Evolutionary conservation across 2,329 filamentous ascomycete genomes (phyloP), one percentile per base, ranked within the genome.

Genomic region (Pseudocercospora fijiensis): DNA sequence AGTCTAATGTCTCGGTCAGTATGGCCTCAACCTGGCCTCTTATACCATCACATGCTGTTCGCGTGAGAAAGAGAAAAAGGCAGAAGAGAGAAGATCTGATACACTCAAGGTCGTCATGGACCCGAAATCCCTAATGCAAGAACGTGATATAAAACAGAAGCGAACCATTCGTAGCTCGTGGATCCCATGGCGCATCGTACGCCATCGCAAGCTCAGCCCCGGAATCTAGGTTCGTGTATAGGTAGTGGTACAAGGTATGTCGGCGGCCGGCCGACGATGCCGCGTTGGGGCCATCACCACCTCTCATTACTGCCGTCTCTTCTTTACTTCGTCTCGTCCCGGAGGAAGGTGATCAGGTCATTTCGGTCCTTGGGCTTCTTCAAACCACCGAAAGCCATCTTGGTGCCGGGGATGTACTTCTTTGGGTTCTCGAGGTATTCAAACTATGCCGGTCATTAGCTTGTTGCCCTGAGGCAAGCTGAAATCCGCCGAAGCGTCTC

Each of bases 311-410:
- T 33, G 53, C 53, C 53, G 53, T 37, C n/a, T 33, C 28, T 56
- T 22, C 28, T 84, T 82, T 91, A 92, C 82, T 83, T 82, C 76
- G 88, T 91, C 75, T 86, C 79, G 69, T 90, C 83, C 80, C 86
- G 84, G 78, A 92, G 85, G 86, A 81, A 90, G 76, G 92, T 92
- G 88, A 99, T 96, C 76, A 99, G 86, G 83, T 99, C 94, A 81
- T 98, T 96, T 81, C 95, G 88, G 85, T 98, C 95, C 91, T 98
- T 98, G 79, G 88, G 87, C 91, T 99, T 99, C 93, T 99, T 99
- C 78, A 99, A 88, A 81, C 95, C 95, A 84, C 95, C 95, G 80
- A 98, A 99, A 76, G 95, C 95, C 95, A 99, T 99, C 92, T 98
- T 99, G 85, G 95, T 99, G 75, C 95, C 95, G 74, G 95, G 95